phyloP scores from a whole-genome alignment of 1,284 basidiomycete species.

The Agroathelia rolfsii region DNA sequence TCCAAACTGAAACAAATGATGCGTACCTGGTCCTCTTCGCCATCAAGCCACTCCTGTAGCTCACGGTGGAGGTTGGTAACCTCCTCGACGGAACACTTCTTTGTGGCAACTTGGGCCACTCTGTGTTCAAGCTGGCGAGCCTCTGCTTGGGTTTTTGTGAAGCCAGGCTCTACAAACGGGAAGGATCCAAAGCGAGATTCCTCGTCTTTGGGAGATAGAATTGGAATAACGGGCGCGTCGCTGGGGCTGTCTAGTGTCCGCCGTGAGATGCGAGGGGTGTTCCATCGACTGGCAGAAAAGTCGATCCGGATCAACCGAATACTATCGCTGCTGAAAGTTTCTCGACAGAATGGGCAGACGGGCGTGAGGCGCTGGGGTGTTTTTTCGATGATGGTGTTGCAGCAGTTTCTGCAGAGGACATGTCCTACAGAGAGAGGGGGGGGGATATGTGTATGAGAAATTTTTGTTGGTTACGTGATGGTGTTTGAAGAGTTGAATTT shows the following conservation, averaged over 20 bases:
- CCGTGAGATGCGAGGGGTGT: conserved; percentile 50
- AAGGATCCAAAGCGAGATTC: conserved; percentile 15
- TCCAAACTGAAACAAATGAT: conserved; percentile 12
- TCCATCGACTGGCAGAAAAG: conserved; percentile 53
- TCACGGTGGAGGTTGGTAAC: conserved; percentile 64
- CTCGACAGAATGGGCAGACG: conserved; percentile 73
- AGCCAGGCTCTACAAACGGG: conserved; percentile 26
- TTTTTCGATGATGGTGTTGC: conserved; percentile 71
- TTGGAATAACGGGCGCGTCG: conserved; percentile 32
- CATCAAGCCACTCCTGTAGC: conserved; percentile 59
- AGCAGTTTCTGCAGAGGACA: conserved; percentile 64
- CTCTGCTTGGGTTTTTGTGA: conserved; percentile 38
- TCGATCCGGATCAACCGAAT: conserved; percentile 71
- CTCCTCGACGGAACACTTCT: conserved; percentile 78
- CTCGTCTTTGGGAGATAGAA: conserved; percentile 15
- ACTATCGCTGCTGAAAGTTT: conserved; percentile 51
- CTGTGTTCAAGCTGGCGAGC: conserved; percentile 62
- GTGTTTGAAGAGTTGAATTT: no score
- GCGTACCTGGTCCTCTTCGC: conserved; percentile 50
- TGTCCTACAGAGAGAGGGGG: conserved; percentile 40
- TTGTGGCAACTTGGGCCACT: conserved; percentile 67
- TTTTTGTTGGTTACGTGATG: no score
- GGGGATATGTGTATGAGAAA: conserved; percentile 12
- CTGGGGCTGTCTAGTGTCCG: conserved; percentile 33
- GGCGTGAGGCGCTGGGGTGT: conserved; percentile 53